These are phyloP conservation scores for Monilinia fructigena DNA, from an alignment of 2,329 filamentous ascomycete species.

Conservation along the genomic window DNA sequence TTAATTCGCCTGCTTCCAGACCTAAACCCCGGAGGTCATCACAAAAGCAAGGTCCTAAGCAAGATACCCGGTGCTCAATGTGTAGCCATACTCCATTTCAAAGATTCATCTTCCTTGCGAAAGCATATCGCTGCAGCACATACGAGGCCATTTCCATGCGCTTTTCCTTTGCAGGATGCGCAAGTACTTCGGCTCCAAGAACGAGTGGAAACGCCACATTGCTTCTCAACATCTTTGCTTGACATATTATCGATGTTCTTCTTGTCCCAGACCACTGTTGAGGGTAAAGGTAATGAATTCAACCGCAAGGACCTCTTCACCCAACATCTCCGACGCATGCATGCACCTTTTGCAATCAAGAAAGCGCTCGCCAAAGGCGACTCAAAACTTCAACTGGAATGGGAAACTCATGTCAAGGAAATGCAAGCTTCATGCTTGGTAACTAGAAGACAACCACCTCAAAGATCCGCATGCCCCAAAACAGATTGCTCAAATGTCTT, in stretches of 20 bases:
- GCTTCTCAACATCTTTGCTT: conserved; percentile 81
- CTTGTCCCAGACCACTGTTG: conserved; percentile 53
- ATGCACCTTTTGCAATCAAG: conserved; percentile 67
- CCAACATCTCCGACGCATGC: conserved; percentile 92
- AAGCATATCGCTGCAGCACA: conserved; percentile 69
- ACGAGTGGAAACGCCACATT: conserved; percentile 97
- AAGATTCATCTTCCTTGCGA: conserved; percentile 63
- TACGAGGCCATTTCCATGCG: conserved; percentile 77
- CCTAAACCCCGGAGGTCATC: conserved; percentile 39
- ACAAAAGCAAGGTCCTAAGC: conserved; percentile 47
- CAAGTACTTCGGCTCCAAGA: conserved; percentile 87
- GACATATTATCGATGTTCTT: conserved; percentile 63
- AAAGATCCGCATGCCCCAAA: conserved; percentile 67
- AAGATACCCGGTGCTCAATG: conserved; percentile 59
- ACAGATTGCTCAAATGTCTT: conserved; percentile 71
- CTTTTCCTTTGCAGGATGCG: conserved; percentile 78
- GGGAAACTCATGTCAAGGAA: conserved; percentile 64
- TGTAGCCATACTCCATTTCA: conserved; percentile 66
- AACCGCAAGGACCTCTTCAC: conserved; percentile 96
- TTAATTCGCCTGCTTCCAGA: conserved; percentile 39
- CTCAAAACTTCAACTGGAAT: conserved; percentile 58
- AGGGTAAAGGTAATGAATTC: conserved; percentile 68
- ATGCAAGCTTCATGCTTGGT: conserved; percentile 75
- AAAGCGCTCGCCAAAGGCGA: conserved; percentile 57
- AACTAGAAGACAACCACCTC: conserved; percentile 66